Conservation (phyloP, 805 yeast genomes). For the Wickerhamiella kazuoi region DNA sequence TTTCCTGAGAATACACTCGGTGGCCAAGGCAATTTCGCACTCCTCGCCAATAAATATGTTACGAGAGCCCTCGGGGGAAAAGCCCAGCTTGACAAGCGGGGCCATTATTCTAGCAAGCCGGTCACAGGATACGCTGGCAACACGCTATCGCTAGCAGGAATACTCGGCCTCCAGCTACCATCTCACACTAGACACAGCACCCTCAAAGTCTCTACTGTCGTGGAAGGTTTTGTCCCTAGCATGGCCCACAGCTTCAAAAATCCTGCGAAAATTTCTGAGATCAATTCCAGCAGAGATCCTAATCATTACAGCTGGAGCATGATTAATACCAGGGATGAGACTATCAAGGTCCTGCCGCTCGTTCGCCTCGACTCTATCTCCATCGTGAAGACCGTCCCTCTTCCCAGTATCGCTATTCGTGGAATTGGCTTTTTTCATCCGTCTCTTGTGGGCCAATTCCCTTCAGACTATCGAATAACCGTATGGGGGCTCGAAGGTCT, state of each 20-base stretch:
- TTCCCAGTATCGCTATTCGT: slow-evolving; percentile 13
- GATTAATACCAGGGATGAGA: slow-evolving; percentile 3
- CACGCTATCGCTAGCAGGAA: slow-evolving; percentile 21
- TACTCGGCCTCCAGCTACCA: slow-evolving; percentile 17
- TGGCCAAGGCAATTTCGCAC: slow-evolving; percentile 7
- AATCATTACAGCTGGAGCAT: slow-evolving; percentile 14
- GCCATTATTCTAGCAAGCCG: slow-evolving; percentile 11
- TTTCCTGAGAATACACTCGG: slow-evolving; percentile 18
- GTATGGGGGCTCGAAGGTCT: slow-evolving; percentile 15
- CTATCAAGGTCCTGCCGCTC: background rate
- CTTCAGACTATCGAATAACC: slow-evolving; percentile 11
- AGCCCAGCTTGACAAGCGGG: slow-evolving; percentile 11
- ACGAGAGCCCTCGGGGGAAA: slow-evolving; percentile 14
- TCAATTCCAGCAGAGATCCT: slow-evolving; percentile 7
- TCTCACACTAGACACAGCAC: slow-evolving; percentile 8
- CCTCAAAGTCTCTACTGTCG: slow-evolving; percentile 18
- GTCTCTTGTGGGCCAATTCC: slow-evolving; percentile 17
- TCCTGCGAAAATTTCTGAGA: slow-evolving; percentile 12
- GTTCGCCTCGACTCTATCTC: background rate
- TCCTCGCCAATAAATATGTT: slow-evolving; percentile 10
- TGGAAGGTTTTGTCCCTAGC: slow-evolving; percentile 13
- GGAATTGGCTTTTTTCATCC: slow-evolving; percentile 21
- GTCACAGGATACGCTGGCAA: slow-evolving; percentile 18
- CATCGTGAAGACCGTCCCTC: slow-evolving; percentile 4
- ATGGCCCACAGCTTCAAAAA: slow-evolving; percentile 11